These are phyloP conservation scores for Prototheca stagnorum DNA, from an alignment of 163 green algal species.

Conservation along the genomic window DNA sequence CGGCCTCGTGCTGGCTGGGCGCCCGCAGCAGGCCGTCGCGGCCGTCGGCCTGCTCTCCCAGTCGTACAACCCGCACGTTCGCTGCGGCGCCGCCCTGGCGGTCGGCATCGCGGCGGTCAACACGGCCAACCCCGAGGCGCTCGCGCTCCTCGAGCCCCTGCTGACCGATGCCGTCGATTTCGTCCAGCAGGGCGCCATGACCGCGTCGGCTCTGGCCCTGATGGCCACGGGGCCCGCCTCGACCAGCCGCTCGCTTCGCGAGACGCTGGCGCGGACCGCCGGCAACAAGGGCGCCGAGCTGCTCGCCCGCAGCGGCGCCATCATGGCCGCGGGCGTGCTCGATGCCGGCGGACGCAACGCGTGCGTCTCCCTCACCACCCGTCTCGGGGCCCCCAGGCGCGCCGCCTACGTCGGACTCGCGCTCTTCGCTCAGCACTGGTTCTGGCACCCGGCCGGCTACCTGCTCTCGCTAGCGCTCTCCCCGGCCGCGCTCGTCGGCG, in stretches of 20 bases:
- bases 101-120: slow-evolving; percentile 84
- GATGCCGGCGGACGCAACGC: slow-evolving; percentile 79
- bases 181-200: slow-evolving; percentile 79
- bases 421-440: slow-evolving; percentile 96
- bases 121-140: slow-evolving; percentile 64
- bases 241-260: slow-evolving; percentile 16
- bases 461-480: slow-evolving; percentile 72
- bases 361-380: slow-evolving; percentile 60
- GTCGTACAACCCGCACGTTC: slow-evolving; percentile 94
- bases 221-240: slow-evolving; percentile 76
- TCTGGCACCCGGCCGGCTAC: slow-evolving; percentile 93
- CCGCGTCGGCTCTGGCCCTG: slow-evolving; percentile 85
- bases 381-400: slow-evolving; percentile 64
- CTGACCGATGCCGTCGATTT: slow-evolving; percentile 76
- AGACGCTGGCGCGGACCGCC: slow-evolving; percentile 67
- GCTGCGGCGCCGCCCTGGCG: slow-evolving; percentile 96
- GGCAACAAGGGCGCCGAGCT: slow-evolving; percentile 87
- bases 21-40: slow-evolving; percentile 73
- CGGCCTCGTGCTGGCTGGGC: slow-evolving; percentile 81
- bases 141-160: slow-evolving; percentile 78
- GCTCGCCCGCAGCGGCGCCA: slow-evolving; percentile 74
- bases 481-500: slow-evolving; percentile 72
- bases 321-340: slow-evolving; percentile 82
- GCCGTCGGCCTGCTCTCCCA: slow-evolving; percentile 88
- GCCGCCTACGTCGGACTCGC: slow-evolving; percentile 75